These are phyloP conservation scores for Aspergillus sparsus DNA, from an alignment of 495 filamentous ascomycete genomes.

Conservation along the genomic window DNA sequence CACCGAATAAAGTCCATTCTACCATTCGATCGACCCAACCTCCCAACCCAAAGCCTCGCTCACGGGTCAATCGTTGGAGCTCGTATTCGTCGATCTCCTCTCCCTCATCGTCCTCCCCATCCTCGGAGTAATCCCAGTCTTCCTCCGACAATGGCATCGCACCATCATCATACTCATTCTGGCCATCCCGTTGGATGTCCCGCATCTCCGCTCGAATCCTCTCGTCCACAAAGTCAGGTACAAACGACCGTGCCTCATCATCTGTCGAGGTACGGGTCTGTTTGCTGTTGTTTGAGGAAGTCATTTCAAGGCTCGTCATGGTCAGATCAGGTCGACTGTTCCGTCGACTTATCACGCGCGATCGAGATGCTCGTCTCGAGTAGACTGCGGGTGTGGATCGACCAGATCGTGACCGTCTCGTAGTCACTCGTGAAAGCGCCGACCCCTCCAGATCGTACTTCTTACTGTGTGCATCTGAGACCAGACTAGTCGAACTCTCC, in stretches of 20 bases:
- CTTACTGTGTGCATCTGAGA: constrained; percentile 42
- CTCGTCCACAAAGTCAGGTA: constrained; percentile 50
- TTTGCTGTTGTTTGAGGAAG: constrained; percentile 7
- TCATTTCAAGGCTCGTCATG: constrained; percentile 37
- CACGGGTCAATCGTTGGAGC: constrained; percentile 47
- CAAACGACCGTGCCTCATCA: constrained; percentile 22
- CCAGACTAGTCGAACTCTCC: constrained; percentile 68
- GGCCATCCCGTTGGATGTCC: constrained; percentile 29
- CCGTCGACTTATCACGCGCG: constrained; percentile 35
- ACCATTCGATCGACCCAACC: constrained; percentile 74
- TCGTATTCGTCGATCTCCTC: constrained; percentile 47
- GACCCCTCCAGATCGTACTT: constrained; percentile 33
- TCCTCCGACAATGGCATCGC: constrained; percentile 10
- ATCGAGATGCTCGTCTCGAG: constrained; percentile 37
- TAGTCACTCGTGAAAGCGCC: constrained; percentile 4
- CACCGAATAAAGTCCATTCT: constrained; percentile 75
- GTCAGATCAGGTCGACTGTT: constrained; percentile 39
- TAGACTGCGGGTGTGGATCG: constrained; percentile 39
- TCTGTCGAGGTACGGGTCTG: constrained; percentile 10
- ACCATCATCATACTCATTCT: neutral
- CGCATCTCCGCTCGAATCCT: constrained; percentile 47
- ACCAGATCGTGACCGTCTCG: constrained; percentile 37
- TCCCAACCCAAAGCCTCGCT: constrained; percentile 68
- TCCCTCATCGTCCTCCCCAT: constrained; percentile 32
- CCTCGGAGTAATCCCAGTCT: constrained; percentile 16